Evolutionary conservation across 1,139 yeast species (phyloP), one percentile per base, ranked within the genome.

Genomic region (Saccharomyces hybrid): DNA sequence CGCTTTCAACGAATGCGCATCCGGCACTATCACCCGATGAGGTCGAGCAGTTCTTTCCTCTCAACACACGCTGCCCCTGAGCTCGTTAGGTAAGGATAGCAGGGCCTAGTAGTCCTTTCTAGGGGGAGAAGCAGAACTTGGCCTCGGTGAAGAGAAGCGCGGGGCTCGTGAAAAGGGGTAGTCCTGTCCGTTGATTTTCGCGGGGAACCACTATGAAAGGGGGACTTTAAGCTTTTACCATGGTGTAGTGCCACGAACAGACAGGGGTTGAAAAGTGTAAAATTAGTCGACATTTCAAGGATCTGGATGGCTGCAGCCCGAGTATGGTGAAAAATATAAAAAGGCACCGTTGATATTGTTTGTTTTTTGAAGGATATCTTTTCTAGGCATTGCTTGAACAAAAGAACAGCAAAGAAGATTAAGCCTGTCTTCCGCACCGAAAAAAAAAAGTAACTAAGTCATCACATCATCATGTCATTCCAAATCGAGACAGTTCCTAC

Each of bases 401-500:
- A 16, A 4, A 11, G n/a, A 6, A 38, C 2, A 38, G 25, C n/a
- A 38, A 38, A 20, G 23, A 38, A 26, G 28, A 20, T 20, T 20
- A 20, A 20, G 4, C 23, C 23, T 20, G 23, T 20, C 23, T 20
- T 20, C 23, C 23, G 23, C 23, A 20, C 23, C 4, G 23, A 20
- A 20, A 20, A 20, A 20, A 20, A 20, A 20, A 20, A 20, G 23
- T 20, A 20, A 20, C 23, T 1, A 20, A 20, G 23, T 20, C 4
- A 3, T 6, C 25, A 65, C 65, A 69, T 59, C 67, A 2, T 6
- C 25, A 65, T 65, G 69, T 59, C 67, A 2, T 56, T 57, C 11
- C 51, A 59, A 27, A 56, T 65, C 7, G 58, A 59, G 48, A 54
- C 60, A 13, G 60, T 66, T 8, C 58, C 64, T 49, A 91, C 98